phyloP scores from a whole-genome alignment of 441 rosid species.

The Lepidium campestre region DNA sequence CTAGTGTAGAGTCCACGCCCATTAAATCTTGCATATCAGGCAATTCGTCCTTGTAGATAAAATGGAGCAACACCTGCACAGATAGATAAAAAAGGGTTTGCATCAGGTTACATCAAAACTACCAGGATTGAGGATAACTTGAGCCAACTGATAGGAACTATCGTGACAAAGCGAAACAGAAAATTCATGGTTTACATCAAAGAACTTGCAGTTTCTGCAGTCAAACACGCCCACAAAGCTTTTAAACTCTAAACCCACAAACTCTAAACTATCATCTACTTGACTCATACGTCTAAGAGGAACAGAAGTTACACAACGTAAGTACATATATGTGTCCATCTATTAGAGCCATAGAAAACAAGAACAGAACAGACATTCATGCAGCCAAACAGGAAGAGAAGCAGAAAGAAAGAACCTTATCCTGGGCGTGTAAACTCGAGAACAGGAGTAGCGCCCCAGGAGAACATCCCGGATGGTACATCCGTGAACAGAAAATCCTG shows the following conservation, averaged over 20 bases:
- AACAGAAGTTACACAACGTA: background rate
- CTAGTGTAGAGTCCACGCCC: conserved; percentile 64
- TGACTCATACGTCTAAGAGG: background rate
- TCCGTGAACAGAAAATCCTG: conserved; percentile 45
- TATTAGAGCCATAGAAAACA: conserved; percentile 16
- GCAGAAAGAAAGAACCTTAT: conserved; percentile 58
- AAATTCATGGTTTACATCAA: background rate
- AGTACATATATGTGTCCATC: conserved; percentile 10
- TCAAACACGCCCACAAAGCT: background rate
- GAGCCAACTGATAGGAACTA: too few species aligned
- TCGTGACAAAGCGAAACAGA: background rate
- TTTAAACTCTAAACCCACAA: background rate
- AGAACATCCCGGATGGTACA: conserved; percentile 49
- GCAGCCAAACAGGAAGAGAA: conserved; percentile 33
- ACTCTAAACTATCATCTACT: too few species aligned
- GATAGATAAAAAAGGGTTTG: background rate
- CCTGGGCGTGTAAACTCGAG: conserved; percentile 48
- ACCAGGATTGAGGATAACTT: background rate
- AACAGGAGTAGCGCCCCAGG: conserved; percentile 49
- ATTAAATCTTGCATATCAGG: conserved; percentile 80
- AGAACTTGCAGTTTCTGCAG: background rate
- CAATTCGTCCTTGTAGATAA: conserved; percentile 71
- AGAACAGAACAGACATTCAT: background rate
- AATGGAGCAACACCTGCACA: conserved; percentile 78
- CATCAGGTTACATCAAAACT: background rate